phyloP scores from a whole-genome alignment of 495 filamentous ascomycete species.

The Aspergillus ostianus region DNA sequence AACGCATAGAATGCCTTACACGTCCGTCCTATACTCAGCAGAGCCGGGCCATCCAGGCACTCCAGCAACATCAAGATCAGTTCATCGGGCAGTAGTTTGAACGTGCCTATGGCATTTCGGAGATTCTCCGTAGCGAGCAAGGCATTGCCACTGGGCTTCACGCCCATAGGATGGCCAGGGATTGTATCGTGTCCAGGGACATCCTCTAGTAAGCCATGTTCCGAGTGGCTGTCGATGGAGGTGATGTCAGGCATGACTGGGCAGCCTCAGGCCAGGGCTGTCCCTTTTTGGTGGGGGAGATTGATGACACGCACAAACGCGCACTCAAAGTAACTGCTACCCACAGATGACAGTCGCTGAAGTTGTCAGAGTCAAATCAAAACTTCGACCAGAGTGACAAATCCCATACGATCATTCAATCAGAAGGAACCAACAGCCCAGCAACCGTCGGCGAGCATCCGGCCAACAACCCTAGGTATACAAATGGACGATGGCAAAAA shows the following conservation, averaged over 20 bases:
- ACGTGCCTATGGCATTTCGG: conserved; percentile 59
- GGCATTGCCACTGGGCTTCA: conserved; percentile 88
- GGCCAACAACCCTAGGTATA: not conserved
- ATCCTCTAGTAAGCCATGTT: conserved; percentile 15
- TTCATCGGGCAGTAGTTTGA: conserved; percentile 75
- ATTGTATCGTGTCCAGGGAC: conserved; percentile 42
- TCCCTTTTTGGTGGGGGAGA: conserved; percentile 2
- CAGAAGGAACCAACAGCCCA: too few species aligned
- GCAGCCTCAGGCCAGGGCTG: conserved; percentile 1
- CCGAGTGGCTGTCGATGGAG: conserved; percentile 12
- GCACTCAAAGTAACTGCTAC: too few species aligned
- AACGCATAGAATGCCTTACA: conserved; percentile 91
- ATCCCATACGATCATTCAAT: too few species aligned
- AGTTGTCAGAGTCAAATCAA: too few species aligned
- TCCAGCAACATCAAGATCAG: conserved; percentile 75
- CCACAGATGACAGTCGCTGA: too few species aligned
- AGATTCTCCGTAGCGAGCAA: conserved; percentile 65
- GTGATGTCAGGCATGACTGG: conserved; percentile 19
- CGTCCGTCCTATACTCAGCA: conserved; percentile 70
- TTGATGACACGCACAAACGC: not conserved
- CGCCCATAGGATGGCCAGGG: conserved; percentile 75
- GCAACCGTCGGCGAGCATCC: not conserved
- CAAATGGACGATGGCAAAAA: not conserved
- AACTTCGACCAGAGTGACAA: too few species aligned
- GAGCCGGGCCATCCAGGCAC: conserved; percentile 59